Percentiles rank a stretch among this genome's conserved stretches.
These are phyloP conservation scores for Friedmanniomyces simplex DNA, from an alignment of 495 filamentous ascomycete genomes.

Conservation along the genomic window DNA sequence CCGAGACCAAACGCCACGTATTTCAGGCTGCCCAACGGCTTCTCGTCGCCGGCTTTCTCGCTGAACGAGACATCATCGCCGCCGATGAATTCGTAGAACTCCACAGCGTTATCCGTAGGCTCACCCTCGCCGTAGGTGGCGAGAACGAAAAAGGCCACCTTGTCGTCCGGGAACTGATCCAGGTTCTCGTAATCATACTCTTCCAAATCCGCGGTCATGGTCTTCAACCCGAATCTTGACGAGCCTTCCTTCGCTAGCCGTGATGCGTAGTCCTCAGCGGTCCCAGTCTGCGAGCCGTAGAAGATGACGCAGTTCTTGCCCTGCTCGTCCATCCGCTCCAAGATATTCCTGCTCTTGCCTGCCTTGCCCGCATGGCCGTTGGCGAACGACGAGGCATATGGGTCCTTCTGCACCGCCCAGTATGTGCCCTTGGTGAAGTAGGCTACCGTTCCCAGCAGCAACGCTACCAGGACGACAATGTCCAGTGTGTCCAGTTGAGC, in stretches of 20 bases:
- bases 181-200: conserved; percentile 97
- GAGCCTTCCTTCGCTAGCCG: conserved; percentile 93
- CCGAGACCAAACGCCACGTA: conserved; percentile 94
- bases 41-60: conserved; percentile 53
- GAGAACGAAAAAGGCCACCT: conserved; percentile 88
- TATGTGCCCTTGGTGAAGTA: conserved; percentile 96
- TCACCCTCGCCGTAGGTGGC: conserved; percentile 98
- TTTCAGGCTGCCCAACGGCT: conserved; percentile 72
- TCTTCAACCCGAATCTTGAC: conserved; percentile 91
- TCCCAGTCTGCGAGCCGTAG: conserved; percentile 97
- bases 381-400: conserved; percentile 64
- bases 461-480: conserved; percentile 72
- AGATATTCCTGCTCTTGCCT: conserved; percentile 82
- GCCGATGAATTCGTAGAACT: conserved; percentile 95
- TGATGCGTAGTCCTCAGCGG: conserved; percentile 98
- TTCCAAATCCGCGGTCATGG: conserved; percentile 96
- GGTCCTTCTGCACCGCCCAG: conserved; percentile 81
- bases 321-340: conserved; percentile 91
- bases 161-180: conserved; percentile 78
- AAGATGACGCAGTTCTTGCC: conserved; percentile 97
- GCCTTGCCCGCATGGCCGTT: conserved; percentile 60
- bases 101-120: conserved; percentile 96
- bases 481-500: conserved; percentile 94
- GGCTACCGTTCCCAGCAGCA: conserved; percentile 77
- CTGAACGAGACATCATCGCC: conserved; percentile 74